Conservation (phyloP, 108 stramenopile species). For the Nitzschia palea region DNA sequence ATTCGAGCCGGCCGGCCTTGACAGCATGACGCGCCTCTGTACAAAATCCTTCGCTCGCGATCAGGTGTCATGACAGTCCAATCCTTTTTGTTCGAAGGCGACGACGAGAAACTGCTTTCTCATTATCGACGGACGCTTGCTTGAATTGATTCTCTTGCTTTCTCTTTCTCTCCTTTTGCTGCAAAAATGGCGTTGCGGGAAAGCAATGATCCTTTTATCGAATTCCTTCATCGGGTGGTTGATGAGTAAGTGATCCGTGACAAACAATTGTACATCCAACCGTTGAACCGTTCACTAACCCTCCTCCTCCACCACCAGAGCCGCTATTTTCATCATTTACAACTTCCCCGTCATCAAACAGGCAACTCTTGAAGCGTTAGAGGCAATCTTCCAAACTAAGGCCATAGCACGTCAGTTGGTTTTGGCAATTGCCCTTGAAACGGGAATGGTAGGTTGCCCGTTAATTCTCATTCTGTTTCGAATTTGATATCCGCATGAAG, state of each 20-base stretch:
- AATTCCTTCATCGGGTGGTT: slow-evolving; percentile 32
- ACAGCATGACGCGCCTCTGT: too few species aligned
- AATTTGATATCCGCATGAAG: neutral
- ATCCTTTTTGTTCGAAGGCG: too few species aligned
- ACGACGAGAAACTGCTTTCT: too few species aligned
- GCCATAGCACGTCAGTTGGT: slow-evolving; percentile 70
- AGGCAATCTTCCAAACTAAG: slow-evolving; percentile 74
- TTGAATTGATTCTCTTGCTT: too few species aligned
- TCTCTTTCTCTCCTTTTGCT: neutral
- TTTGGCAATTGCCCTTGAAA: slow-evolving; percentile 65
- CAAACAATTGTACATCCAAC: neutral
- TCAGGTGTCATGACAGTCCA: too few species aligned
- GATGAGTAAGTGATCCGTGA: slow-evolving; percentile 36
- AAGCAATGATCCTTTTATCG: slow-evolving; percentile 24
- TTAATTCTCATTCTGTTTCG: neutral
- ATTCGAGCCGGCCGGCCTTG: too few species aligned
- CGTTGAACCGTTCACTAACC: neutral
- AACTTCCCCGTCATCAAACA: slow-evolving; percentile 54
- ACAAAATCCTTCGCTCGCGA: too few species aligned
- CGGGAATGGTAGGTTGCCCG: slow-evolving; percentile 49
- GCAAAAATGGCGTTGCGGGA: neutral
- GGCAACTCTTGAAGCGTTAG: slow-evolving; percentile 57
- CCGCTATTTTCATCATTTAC: slow-evolving; percentile 23
- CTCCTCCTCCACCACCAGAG: slow-evolving; percentile 11
- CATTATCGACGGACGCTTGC: too few species aligned